Conservation (phyloP, 805 yeast genomes). For the Lachancea sp. region DNA sequence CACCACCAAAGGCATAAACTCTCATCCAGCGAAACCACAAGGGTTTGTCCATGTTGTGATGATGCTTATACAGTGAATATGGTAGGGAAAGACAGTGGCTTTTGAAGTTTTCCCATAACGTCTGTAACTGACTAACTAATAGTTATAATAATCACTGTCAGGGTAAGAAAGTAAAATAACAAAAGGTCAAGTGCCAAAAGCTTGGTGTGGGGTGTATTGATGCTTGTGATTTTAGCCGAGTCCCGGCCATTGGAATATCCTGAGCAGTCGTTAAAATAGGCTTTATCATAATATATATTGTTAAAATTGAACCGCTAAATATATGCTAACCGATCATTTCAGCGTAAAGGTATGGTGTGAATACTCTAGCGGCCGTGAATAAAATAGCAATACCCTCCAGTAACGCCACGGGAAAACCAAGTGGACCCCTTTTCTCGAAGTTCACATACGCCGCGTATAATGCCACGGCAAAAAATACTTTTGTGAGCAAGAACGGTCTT, state of each 20-base stretch:
- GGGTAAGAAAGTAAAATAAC: background rate
- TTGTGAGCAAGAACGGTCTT: slow-evolving; percentile 63
- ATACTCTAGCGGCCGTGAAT: slow-evolving; percentile 67
- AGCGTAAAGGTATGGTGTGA: slow-evolving; percentile 66
- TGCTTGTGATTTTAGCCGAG: background rate
- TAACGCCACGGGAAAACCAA: slow-evolving; percentile 64
- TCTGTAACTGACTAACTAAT: too few relatives aligned
- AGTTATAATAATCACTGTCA: too few relatives aligned
- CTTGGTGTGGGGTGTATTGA: too few relatives aligned
- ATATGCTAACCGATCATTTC: slow-evolving; percentile 37
- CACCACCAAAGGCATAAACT: slow-evolving; percentile 54
- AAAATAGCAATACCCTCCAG: slow-evolving; percentile 62
- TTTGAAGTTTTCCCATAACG: background rate
- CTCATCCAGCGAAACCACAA: slow-evolving; percentile 55
- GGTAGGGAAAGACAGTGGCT: background rate
- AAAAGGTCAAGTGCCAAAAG: background rate
- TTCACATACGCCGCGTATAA: slow-evolving; percentile 72
- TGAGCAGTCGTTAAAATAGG: background rate
- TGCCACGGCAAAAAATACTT: slow-evolving; percentile 88
- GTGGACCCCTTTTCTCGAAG: slow-evolving; percentile 55
- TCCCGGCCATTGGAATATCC: background rate
- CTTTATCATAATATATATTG: slow-evolving; percentile 4
- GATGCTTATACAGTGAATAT: background rate
- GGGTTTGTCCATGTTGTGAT: slow-evolving; percentile 32
- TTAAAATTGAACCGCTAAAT: background rate